Evolutionary conservation across 2,329 filamentous ascomycete species (phyloP).

Genomic region (Aspergillus sp.): DNA sequence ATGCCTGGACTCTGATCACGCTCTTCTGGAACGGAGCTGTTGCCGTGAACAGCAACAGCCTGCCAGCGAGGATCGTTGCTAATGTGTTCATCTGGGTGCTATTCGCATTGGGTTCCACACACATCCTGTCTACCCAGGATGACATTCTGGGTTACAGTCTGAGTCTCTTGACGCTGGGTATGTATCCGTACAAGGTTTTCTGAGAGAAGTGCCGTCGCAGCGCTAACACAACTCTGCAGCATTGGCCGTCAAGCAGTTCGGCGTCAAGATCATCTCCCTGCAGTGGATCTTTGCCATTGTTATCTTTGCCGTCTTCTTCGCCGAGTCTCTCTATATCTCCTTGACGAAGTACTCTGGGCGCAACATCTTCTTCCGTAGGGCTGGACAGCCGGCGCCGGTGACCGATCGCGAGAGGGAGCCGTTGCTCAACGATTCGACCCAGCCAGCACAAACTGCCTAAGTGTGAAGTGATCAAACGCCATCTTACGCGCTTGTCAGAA

Average conservation of each 20-base stretch:
- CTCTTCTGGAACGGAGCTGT: constrained; percentile 89
- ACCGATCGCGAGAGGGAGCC: constrained; percentile 57
- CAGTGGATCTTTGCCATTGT: constrained; percentile 93
- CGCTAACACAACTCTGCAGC: constrained; percentile 38
- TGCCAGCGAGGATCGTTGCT: constrained; percentile 75
- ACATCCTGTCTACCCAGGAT: constrained; percentile 72
- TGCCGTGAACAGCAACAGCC: constrained; percentile 67
- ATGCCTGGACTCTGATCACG: constrained; percentile 84
- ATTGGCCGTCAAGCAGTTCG: constrained; percentile 76
- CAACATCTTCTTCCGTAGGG: constrained; percentile 38
- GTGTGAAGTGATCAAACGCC: too few species aligned
- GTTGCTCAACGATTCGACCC: constrained; percentile 47
- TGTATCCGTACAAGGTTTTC: constrained; percentile 27
- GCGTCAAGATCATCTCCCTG: constrained; percentile 70
- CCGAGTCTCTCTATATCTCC: constrained; percentile 59
- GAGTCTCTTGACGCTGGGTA: constrained; percentile 70
- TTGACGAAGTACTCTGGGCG: constrained; percentile 38
- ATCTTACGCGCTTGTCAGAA: not conserved
- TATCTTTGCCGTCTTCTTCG: constrained; percentile 74
- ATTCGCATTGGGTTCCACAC: constrained; percentile 73
- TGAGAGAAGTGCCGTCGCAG: not conserved
- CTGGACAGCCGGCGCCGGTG: constrained; percentile 37
- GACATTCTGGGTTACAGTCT: constrained; percentile 78
- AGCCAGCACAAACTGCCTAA: not conserved
- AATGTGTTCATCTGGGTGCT: constrained; percentile 89